Percentiles rank a stretch among this genome's conserved stretches.
Conservation (phyloP, 768 basidiomycete species). For the Gyrodon lividus region DNA sequence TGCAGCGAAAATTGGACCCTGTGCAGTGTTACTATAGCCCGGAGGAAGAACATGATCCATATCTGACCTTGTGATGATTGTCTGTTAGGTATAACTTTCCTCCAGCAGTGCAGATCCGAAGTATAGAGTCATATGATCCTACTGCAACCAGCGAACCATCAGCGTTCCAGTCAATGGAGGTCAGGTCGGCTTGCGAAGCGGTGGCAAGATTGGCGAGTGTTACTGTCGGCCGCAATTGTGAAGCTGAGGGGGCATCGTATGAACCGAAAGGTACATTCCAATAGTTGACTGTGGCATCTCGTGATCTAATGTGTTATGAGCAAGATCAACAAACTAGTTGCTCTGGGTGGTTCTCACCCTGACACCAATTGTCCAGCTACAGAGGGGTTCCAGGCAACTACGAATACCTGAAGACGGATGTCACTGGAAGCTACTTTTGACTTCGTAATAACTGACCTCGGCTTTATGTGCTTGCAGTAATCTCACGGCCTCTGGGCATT, state of each 20-base stretch:
- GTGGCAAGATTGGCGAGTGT: conserved; percentile 50
- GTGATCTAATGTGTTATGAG: conserved; percentile 48
- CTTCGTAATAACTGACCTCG: conserved; percentile 42
- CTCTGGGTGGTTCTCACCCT: conserved; percentile 48
- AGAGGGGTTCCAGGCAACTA: conserved; percentile 76
- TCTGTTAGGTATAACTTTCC: conserved; percentile 67
- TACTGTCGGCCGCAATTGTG: conserved; percentile 34
- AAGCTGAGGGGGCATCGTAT: conserved; percentile 16
- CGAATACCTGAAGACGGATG: conserved; percentile 61
- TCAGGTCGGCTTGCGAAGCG: conserved; percentile 58
- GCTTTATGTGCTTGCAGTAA: conserved; percentile 59
- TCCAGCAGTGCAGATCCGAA: conserved; percentile 62
- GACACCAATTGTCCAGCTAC: conserved; percentile 61
- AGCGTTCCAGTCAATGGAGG: conserved; percentile 73
- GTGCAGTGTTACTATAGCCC: conserved; percentile 25
- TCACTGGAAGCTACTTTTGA: conserved; percentile 8
- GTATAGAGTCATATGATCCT: conserved; percentile 71
- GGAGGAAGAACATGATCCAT: neutral
- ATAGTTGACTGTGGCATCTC: conserved; percentile 70
- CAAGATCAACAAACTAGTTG: conserved; percentile 1
- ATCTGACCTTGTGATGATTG: conserved; percentile 61
- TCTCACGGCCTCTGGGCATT: conserved; percentile 41
- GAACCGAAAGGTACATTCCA: conserved; percentile 60
- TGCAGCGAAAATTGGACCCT: conserved; percentile 81
- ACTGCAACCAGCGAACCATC: conserved; percentile 75